Conservation (phyloP, 176 grass and related monocot genomes). For the Bromus sterilis region DNA sequence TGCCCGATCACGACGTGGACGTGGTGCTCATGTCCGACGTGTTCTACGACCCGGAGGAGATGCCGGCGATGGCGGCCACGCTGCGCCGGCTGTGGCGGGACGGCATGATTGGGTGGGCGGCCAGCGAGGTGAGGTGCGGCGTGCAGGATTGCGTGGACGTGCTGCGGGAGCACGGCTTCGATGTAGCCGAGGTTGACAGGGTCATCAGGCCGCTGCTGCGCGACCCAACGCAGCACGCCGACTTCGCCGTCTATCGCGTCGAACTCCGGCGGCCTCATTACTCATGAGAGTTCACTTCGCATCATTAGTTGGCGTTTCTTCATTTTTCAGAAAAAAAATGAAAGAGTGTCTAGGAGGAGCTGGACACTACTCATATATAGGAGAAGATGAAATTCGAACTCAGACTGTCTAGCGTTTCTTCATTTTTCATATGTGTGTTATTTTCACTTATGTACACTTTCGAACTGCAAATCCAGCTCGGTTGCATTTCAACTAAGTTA, state of each 20-base stretch:
- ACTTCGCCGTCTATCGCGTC: conserved; percentile 41
- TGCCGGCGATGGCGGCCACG: conserved; percentile 41
- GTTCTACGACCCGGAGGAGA: conserved; percentile 56
- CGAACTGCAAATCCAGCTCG: not conserved
- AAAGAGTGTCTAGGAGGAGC: no score
- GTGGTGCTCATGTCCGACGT: conserved; percentile 69
- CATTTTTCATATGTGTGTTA: not conserved
- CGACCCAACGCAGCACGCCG: not conserved
- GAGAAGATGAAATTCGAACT: no score
- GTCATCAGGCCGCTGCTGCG: conserved; percentile 18
- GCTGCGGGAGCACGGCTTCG: conserved; percentile 36
- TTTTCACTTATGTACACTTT: not conserved
- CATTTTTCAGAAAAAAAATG: no score
- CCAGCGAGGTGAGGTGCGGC: conserved; percentile 41
- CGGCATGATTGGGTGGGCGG: conserved; percentile 15
- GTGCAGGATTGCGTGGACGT: conserved; percentile 36
- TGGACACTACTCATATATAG: no score
- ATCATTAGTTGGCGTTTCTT: not conserved
- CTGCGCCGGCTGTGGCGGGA: conserved; percentile 27
- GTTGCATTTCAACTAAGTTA: no score
- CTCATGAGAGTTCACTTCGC: not conserved
- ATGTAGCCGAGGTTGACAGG: conserved; percentile 29
- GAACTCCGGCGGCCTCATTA: not conserved
- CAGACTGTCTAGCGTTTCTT: no score
- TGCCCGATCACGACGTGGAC: not conserved